A percentile compares a stretch with the other conserved stretches of the same genome.
Conservation (phyloP, 257 asterid species). For the Ajuga chamaepitys region DNA sequence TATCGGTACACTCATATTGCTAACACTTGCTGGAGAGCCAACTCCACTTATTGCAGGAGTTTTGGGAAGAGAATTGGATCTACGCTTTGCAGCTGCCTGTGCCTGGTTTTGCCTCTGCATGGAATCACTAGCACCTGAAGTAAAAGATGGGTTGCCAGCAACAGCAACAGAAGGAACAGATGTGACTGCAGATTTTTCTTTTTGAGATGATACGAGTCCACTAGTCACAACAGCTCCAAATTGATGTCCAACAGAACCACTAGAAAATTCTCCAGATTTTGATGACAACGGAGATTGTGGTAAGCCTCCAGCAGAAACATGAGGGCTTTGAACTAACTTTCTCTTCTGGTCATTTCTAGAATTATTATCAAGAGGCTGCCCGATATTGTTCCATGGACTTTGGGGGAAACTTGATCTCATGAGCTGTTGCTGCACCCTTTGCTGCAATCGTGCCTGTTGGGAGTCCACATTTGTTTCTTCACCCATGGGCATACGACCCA, state of each 20-base stretch:
- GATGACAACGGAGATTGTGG: constrained; percentile 99
- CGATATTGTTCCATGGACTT: constrained; percentile 62
- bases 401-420: constrained; percentile 63
- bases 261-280: constrained; percentile 88
- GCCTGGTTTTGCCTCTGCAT: constrained; percentile 73
- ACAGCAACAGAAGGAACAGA: constrained; percentile 53
- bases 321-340: constrained; percentile 85
- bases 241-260: constrained; percentile 87
- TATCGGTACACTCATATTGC: constrained; percentile 57
- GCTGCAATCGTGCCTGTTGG: constrained; percentile 62
- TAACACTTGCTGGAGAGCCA: constrained; percentile 92
- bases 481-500: constrained; percentile 42
- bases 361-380: constrained; percentile 64
- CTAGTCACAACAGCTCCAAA: constrained; percentile 70
- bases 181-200: constrained; percentile 72
- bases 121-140: constrained; percentile 67
- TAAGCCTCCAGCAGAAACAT: constrained; percentile 79
- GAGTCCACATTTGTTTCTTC: constrained; percentile 49
- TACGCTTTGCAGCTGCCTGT: constrained; percentile 69
- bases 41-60: constrained; percentile 66
- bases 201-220: constrained; percentile 55
- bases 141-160: constrained; percentile 53
- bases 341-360: constrained; percentile 79
- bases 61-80: constrained; percentile 77
- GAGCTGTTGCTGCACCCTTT: constrained; percentile 66